Base-by-base conservation (phyloP, 2,329 filamentous ascomycete genomes). In the Penicillium sp. region DNA sequence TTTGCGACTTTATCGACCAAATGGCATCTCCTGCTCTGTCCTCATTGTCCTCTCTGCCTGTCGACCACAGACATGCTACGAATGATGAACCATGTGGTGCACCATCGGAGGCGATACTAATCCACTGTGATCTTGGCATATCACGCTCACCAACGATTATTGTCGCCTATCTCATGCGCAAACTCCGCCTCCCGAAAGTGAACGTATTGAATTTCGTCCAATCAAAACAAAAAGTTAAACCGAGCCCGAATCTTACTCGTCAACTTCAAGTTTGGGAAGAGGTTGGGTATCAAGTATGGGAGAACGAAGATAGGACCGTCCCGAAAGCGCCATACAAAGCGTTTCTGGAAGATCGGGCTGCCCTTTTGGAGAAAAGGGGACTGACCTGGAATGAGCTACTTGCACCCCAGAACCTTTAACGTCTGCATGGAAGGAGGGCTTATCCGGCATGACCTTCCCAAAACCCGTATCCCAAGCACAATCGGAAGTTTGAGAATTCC, bases 121-220 rank as follows among this genome's bases (percentile, higher is more conserved):
- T 66, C 13, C 64, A 67, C 44, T 64, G 64, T 51, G 60, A 64
- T 46, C 42, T 61, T 44, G 64, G 62, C 2, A 63, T 65, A 44
- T 68, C 65, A 43, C 64, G 64, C 41, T 63, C 63, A 5, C 57
- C 64, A 24, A 67, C 64, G 1, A 55, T 65, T 14, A 57, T 66
- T 11, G 56, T 62, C 40, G 63, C 63, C 27, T 67, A 67, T 55
- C 56, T 67, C 3, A 67, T 66, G 64, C 61, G 64, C 42, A 67
- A 64, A 24, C 51, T 61, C 16, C 14, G 43, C 35, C 53, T 53
- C 22, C 41, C 44, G 41, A 52, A 50, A 56, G 51, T 18, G 38
- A 59, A 64, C 40, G 58, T 58, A 38, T 54, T 64, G 11, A 40
- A 49, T 16, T 61, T 61, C 48, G 61, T 64, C 38, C 55, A 64